Base-by-base conservation (phyloP, 2,329 filamentous ascomycete species). In the Macrophomina pseudophaseolina region DNA sequence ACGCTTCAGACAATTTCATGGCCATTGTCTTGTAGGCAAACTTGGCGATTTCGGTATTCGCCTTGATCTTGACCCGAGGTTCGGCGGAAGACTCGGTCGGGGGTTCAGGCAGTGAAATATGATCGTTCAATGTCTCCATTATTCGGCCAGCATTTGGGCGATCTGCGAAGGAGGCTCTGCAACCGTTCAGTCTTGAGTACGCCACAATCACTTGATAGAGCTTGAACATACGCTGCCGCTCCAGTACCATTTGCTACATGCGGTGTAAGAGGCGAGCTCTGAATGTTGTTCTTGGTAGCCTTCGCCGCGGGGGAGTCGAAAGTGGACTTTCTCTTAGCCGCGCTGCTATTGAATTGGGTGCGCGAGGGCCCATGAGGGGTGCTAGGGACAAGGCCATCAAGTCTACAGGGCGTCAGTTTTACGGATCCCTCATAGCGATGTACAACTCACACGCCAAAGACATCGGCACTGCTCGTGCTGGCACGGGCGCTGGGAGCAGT, bases 1-100 rank as follows among this genome's bases (percentile, higher is more conserved):
- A 97, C 0, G 93, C 89, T 76, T 97, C 94, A 5, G 92, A 94
- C 6, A 95, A 84, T 74, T 97, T 97, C 93, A 98, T 97, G 2
- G 92, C 91, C 84, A 98, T 90, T 1, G 93, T 92, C 75, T 94
- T 95, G 80, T 98, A 99, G 0, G 84, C 88, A 71, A 97, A 90
- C 76, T 97, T 97, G 76, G 94, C 93, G 74, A 93, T 86, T 76
- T 98, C 94, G 1, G 93, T 94, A 68, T 92, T 91, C 2, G 93
- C 91, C 5, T 90, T 94, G 23, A 97, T 85, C 75, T 91, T 94
- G 76, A 98, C 88, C 60, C 95, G 90, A 16, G 92, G 76, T 76
- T 95, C 91, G 11, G 88, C 76, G 70, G 88, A 92, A 0, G 91
- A 90, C 38, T 90, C 89, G 30, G 91, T 85, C 2, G 91, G 91